A percentile compares a stretch with the other conserved stretches of the same genome.
Conservation (phyloP, 805 yeast genomes). For the Nakazawaea ishiwadae region DNA sequence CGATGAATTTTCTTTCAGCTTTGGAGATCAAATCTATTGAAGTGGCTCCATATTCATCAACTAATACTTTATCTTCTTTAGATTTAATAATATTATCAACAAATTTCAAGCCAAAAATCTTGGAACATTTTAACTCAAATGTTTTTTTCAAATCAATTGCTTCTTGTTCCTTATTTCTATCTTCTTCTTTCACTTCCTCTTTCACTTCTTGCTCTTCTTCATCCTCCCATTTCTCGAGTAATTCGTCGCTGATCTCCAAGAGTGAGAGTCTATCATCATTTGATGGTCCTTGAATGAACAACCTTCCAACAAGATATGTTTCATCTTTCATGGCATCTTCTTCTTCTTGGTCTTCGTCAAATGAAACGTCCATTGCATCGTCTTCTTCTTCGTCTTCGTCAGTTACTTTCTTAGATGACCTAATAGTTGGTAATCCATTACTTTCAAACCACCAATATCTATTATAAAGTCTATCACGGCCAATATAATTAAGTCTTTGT, state of each 20-base stretch:
- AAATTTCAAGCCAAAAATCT: slow-evolving; percentile 28
- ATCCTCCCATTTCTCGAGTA: slow-evolving; percentile 26
- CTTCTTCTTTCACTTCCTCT: neutral
- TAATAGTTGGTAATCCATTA: slow-evolving; percentile 64
- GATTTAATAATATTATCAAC: slow-evolving; percentile 20
- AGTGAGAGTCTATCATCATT: slow-evolving; percentile 32
- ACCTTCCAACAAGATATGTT: slow-evolving; percentile 71
- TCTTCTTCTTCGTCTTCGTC: slow-evolving; percentile 21
- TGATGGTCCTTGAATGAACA: slow-evolving; percentile 91
- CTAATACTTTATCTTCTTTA: slow-evolving; percentile 19
- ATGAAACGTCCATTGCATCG: slow-evolving; percentile 23
- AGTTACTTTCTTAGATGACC: slow-evolving; percentile 14
- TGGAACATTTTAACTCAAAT: slow-evolving; percentile 12
- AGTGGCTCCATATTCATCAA: slow-evolving; percentile 33
- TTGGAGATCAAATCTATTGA: slow-evolving; percentile 15
- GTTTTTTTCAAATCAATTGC: neutral
- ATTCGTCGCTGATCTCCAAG: slow-evolving; percentile 31
- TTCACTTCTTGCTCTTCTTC: slow-evolving; percentile 3
- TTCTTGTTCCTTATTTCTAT: neutral
- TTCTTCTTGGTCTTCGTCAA: slow-evolving; percentile 35
- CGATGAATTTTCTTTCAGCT: slow-evolving; percentile 56
- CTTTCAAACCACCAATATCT: slow-evolving; percentile 95
- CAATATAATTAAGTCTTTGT: slow-evolving; percentile 72
- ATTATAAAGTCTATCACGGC: slow-evolving; percentile 79
- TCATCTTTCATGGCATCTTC: slow-evolving; percentile 44